A percentile compares a stretch with the other conserved stretches of the same genome.
These are phyloP conservation scores for Terfezia claveryi DNA, from an alignment of 495 filamentous ascomycete species.

Conservation along the genomic window DNA sequence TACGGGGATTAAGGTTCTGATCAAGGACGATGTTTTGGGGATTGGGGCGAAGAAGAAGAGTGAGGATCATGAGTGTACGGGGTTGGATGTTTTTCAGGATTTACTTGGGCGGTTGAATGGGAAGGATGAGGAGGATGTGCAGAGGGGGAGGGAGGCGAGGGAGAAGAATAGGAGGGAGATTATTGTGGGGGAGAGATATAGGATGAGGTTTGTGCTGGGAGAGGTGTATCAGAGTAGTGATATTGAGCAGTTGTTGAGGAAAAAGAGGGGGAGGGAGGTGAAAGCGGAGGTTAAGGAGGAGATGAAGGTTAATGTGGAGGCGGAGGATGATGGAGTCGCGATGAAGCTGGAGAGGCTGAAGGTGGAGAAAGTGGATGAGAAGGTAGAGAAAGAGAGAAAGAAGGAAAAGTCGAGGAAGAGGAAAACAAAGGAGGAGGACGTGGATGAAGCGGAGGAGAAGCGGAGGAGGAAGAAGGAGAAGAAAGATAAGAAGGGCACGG, in stretches of 20 bases:
- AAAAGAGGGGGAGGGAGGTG: constrained; percentile 5
- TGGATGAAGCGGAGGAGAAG: constrained; percentile 1
- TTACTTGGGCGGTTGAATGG: constrained; percentile 78
- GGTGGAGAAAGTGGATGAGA: background rate
- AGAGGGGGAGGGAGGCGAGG: constrained; percentile 35
- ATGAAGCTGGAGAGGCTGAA: background rate
- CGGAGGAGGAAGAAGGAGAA: background rate
- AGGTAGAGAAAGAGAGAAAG: constrained; percentile 3
- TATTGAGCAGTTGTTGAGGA: constrained; percentile 9
- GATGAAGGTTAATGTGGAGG: background rate
- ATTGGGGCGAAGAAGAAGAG: constrained; percentile 51
- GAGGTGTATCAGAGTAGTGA: constrained; percentile 15
- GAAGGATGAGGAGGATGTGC: constrained; percentile 35
- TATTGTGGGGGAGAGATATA: constrained; percentile 41
- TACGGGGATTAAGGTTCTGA: constrained; percentile 42
- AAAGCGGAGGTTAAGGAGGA: background rate
- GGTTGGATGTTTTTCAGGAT: constrained; percentile 61
- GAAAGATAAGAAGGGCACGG: background rate
- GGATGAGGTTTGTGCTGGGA: constrained; percentile 58
- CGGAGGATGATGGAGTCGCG: background rate
- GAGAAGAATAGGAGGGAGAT: constrained; percentile 27
- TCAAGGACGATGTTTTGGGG: constrained; percentile 72
- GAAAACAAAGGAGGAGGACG: constrained; percentile 7
- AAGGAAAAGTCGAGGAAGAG: constrained; percentile 9
- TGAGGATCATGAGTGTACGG: constrained; percentile 47